Base-by-base conservation (phyloP, 371 early-diverging fungal genomes). In the Haplosporangium sp. region DNA sequence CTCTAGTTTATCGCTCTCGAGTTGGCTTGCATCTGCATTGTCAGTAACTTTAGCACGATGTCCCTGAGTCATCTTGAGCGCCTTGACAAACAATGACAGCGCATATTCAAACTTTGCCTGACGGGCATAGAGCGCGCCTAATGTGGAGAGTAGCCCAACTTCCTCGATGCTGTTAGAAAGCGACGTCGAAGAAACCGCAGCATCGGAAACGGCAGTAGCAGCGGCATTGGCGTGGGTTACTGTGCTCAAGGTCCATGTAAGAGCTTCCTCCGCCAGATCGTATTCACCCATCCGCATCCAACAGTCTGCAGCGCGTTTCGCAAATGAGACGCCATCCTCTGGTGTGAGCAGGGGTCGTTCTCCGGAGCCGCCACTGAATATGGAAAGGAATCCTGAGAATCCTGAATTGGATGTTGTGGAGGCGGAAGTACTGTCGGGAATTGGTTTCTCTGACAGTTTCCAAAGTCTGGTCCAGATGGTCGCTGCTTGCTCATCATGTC, bases 271-370 rank as follows among this genome's bases (percentile, higher is more conserved):
- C 40, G 79, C 79, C 23, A 67, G 52, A 12, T 72, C 79, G 21
- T 77, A 77, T 40, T 72, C 72, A 55, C 72, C 79, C 52, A 77
- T 40, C 6, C 73, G 72, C 79, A 77, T 77, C 79, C 79, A 77
- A 50, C 79, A 67, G n/a, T 71, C 62, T 2, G 79, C 79, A 0
- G 79, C 79, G 5, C 46, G 46, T 16, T 68, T 71, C 2, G 79
- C 64, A 43, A 56, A 77, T 5, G 40, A 40, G 7, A 64, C 23
- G 8, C 65, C 79, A 38, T 72, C 72, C 58, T 64, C 52, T 37
- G 45, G 23, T 7, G 68, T 61, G 60, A 77, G 52, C 68, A 77
- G 16, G 5, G 79, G 56, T 9, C 79, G 62, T 18, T 65, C 50
- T 21, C 1, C n/a, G 1, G 54, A 42, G 11, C 60, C 29, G 13